These are phyloP conservation scores for Penicillium hesseltinei DNA, from an alignment of 2,329 filamentous ascomycete species.

Conservation along the genomic window DNA sequence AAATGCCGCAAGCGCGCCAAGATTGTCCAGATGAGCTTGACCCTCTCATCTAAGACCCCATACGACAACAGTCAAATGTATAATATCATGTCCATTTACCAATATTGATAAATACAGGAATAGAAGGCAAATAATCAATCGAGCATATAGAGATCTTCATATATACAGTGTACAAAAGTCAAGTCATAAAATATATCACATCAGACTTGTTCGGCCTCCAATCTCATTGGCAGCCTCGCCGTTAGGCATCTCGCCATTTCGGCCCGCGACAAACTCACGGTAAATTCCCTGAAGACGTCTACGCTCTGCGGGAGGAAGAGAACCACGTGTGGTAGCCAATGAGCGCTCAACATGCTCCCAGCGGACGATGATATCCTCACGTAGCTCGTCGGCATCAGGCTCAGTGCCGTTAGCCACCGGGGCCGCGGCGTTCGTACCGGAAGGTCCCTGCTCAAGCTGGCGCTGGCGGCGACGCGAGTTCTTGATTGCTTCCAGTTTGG, in stretches of 20 bases:
- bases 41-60: not conserved
- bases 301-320: constrained; percentile 77
- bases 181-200: constrained; percentile 54
- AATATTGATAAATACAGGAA: constrained; percentile 10
- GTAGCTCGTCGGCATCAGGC: constrained; percentile 31
- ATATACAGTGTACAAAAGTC: constrained; percentile 21
- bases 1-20: not conserved
- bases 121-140: constrained; percentile 1
- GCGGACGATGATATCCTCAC: constrained; percentile 72
- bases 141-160: constrained; percentile 10
- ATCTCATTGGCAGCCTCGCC: constrained; percentile 90
- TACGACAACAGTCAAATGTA: not conserved
- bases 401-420: constrained; percentile 26
- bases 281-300: constrained; percentile 77
- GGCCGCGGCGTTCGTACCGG: constrained; percentile 8
- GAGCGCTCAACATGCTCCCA: constrained; percentile 82
- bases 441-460: constrained; percentile 45
- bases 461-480: constrained; percentile 64
- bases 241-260: constrained; percentile 92
- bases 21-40: not conserved
- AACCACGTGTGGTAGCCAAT: constrained; percentile 72
- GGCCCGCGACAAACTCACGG: constrained; percentile 83
- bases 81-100: constrained; percentile 1
- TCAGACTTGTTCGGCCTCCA: constrained; percentile 87
- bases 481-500: constrained; percentile 81